Evolutionary conservation across 129 eudicot genomes (phyloP).

Genomic region (Escallonia rubra): DNA sequence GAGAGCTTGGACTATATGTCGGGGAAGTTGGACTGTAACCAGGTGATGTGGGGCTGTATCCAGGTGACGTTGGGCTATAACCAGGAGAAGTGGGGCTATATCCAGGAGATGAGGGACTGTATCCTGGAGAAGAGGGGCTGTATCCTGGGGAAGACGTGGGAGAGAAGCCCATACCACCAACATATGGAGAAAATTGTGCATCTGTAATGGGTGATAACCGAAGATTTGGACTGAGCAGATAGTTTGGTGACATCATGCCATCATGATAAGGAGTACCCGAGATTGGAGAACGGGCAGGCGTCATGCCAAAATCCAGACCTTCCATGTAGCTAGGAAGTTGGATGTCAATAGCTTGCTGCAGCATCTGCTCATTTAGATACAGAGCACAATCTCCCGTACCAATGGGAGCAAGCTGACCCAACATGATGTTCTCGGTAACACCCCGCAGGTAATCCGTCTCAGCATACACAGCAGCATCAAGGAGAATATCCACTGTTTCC

Average conservation of each 20-base stretch:
- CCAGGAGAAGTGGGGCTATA: slow-evolving; percentile 88
- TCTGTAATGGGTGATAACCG: slow-evolving; percentile 71
- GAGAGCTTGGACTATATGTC: slow-evolving; percentile 87
- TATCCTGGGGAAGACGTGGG: slow-evolving; percentile 81
- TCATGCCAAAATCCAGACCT: slow-evolving; percentile 86
- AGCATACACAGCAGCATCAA: slow-evolving; percentile 96
- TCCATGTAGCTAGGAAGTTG: slow-evolving; percentile 95
- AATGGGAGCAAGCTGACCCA: slow-evolving; percentile 97
- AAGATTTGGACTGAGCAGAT: slow-evolving; percentile 73
- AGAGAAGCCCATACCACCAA: slow-evolving; percentile 92
- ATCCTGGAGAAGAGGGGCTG: slow-evolving; percentile 78
- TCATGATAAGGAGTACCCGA: slow-evolving; percentile 84
- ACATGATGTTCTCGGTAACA: slow-evolving; percentile 88
- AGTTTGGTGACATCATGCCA: slow-evolving; percentile 91
- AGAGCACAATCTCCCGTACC: slow-evolving; percentile 92
- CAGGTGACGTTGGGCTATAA: slow-evolving; percentile 77
- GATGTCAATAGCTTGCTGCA: slow-evolving; percentile 88
- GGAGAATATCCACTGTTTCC: slow-evolving; percentile 92
- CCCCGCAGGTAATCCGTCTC: slow-evolving; percentile 84
- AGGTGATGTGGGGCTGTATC: slow-evolving; percentile 66
- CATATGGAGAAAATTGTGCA: slow-evolving; percentile 87
- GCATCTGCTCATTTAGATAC: slow-evolving; percentile 76
- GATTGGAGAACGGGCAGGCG: slow-evolving; percentile 87
- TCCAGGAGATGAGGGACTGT: slow-evolving; percentile 78
- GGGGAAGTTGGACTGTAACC: slow-evolving; percentile 88